These are phyloP conservation scores for sunflower (Helianthus annuus) DNA, from an alignment of 129 eudicot species.

Conservation along the genomic window DNA sequence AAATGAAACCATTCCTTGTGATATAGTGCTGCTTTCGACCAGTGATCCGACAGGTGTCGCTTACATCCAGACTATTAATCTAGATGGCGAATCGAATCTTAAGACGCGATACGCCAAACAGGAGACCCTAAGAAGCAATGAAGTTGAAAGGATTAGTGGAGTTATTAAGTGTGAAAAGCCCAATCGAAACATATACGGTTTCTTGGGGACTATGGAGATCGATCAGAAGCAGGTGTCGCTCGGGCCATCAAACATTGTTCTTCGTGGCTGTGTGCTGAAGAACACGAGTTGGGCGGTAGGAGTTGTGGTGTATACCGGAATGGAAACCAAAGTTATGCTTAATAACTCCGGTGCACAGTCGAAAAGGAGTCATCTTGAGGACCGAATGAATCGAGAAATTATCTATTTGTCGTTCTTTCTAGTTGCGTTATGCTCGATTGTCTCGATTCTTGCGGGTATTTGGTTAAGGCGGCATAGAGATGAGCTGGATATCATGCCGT, in stretches of 20 bases:
- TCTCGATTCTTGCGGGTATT: slow-evolving; percentile 60
- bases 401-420: slow-evolving; percentile 67
- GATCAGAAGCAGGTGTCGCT: slow-evolving; percentile 80
- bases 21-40: slow-evolving; percentile 78
- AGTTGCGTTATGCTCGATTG: slow-evolving; percentile 61
- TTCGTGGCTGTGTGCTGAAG: slow-evolving; percentile 90
- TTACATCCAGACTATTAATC: slow-evolving; percentile 82
- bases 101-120: slow-evolving; percentile 96
- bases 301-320: slow-evolving; percentile 86
- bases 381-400: slow-evolving; percentile 80
- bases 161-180: slow-evolving; percentile 89
- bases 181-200: slow-evolving; percentile 83
- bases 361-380: slow-evolving; percentile 82
- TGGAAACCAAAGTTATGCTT: slow-evolving; percentile 94
- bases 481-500: slow-evolving; percentile 66
- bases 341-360: slow-evolving; percentile 95
- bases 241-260: slow-evolving; percentile 88
- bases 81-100: slow-evolving; percentile 89
- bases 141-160: slow-evolving; percentile 54
- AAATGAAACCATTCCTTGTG: slow-evolving; percentile 83
- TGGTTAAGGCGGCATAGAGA: slow-evolving; percentile 82
- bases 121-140: slow-evolving; percentile 58
- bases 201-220: slow-evolving; percentile 77
- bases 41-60: slow-evolving; percentile 96
- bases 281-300: slow-evolving; percentile 92